Conservation (phyloP, 192 early-diverging fungal species). For the Gigaspora rosea region DNA sequence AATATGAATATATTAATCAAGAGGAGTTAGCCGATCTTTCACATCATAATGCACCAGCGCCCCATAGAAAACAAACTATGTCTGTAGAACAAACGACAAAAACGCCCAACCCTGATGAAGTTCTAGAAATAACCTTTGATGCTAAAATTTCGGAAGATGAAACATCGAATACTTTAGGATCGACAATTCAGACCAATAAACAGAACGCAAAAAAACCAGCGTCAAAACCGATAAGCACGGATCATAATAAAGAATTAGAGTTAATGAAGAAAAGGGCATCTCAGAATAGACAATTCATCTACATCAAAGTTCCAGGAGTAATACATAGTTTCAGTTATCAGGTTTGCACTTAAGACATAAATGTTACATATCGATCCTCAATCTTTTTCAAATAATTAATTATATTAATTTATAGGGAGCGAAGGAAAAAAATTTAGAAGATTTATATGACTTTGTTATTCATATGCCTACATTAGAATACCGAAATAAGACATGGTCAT, state of each 20-base stretch:
- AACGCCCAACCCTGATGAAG: not conserved
- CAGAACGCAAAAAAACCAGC: not conserved
- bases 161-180: not conserved
- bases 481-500: slow-evolving; percentile 81
- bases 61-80: not conserved
- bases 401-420: slow-evolving; percentile 56
- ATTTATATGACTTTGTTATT: slow-evolving; percentile 74
- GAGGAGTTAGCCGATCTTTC: not conserved
- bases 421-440: slow-evolving; percentile 77
- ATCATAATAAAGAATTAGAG: slow-evolving; percentile 44
- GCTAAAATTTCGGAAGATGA: not conserved
- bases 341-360: slow-evolving; percentile 39
- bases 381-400: not conserved
- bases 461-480: slow-evolving; percentile 76
- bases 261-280: slow-evolving; percentile 87
- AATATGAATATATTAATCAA: not conserved
- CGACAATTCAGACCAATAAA: not conserved
- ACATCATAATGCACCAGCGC: not conserved
- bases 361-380: not conserved
- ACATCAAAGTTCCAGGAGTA: slow-evolving; percentile 86
- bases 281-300: slow-evolving; percentile 85
- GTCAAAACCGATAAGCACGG: not conserved
- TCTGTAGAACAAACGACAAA: not conserved
- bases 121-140: not conserved
- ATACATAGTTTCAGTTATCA: slow-evolving; percentile 84